Percentiles rank a stretch among this genome's conserved stretches.
Conservation (phyloP, 2,329 filamentous ascomycete species). For the Erysiphe neolycopersici region DNA sequence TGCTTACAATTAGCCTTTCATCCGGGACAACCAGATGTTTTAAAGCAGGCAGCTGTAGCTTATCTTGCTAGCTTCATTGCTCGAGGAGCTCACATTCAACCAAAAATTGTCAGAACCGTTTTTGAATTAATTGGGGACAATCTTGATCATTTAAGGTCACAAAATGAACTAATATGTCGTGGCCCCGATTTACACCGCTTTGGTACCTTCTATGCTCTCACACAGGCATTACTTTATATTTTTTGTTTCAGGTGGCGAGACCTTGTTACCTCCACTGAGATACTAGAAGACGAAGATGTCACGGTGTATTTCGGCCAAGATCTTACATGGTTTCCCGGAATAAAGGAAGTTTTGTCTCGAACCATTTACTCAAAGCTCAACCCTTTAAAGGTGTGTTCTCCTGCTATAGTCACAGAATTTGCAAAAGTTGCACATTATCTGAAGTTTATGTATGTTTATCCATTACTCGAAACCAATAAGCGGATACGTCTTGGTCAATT, state of each 20-base stretch:
- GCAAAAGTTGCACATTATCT: conserved; percentile 68
- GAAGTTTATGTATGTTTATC: conserved; percentile 69
- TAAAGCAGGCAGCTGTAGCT: conserved; percentile 64
- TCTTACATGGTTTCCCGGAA: conserved; percentile 47
- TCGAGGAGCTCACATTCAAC: conserved; percentile 56
- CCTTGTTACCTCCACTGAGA: conserved; percentile 30
- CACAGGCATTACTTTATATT: conserved; percentile 46
- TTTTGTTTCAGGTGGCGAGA: conserved; percentile 96
- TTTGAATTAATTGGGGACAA: conserved; percentile 56
- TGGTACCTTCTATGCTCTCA: conserved; percentile 40
- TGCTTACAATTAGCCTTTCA: conserved; percentile 49
- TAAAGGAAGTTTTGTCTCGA: conserved; percentile 46
- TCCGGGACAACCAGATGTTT: conserved; percentile 32
- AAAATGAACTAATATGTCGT: conserved; percentile 46
- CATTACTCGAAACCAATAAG: conserved; percentile 78
- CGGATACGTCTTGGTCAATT: conserved; percentile 54
- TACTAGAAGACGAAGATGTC: conserved; percentile 33
- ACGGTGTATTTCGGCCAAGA: conserved; percentile 39
- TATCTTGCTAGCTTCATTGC: conserved; percentile 91
- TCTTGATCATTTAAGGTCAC: conserved; percentile 44
- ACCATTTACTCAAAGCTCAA: conserved; percentile 79
- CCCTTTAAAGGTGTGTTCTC: conserved; percentile 81
- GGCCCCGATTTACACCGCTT: conserved; percentile 55
- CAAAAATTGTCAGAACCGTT: conserved; percentile 52
- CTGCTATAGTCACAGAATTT: conserved; percentile 74